Percentiles rank a stretch among this genome's conserved stretches.
Evolutionary conservation across 768 basidiomycete species (phyloP).

Genomic region (Hericium rajendrae): DNA sequence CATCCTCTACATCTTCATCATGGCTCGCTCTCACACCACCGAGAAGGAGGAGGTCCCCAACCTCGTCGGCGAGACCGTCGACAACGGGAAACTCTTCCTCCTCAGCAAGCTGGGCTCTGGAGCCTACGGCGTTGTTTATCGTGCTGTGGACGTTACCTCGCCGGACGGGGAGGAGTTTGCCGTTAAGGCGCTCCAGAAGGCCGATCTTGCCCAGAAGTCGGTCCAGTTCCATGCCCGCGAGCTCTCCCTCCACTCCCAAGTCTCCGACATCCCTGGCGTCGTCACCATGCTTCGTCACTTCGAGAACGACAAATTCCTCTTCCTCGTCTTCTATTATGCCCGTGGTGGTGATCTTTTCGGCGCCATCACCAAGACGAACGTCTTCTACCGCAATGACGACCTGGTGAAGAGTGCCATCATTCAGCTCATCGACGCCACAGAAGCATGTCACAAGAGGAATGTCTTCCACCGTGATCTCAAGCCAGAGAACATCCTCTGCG

Average conservation of each 20-base stretch:
- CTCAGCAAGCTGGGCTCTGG: not conserved
- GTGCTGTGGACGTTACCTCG: not conserved
- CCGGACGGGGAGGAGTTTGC: not conserved
- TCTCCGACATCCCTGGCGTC: conserved; percentile 5
- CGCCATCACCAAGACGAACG: conserved; percentile 24
- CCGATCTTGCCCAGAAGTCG: not conserved
- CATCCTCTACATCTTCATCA: no score
- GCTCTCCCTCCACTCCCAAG: conserved; percentile 1
- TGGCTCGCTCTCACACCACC: no score
- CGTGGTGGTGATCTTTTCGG: conserved; percentile 33
- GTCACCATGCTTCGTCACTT: conserved; percentile 4
- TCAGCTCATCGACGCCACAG: conserved; percentile 39
- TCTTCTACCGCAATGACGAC: conserved; percentile 31
- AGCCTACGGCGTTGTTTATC: conserved; percentile 1
- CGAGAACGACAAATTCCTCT: conserved; percentile 12
- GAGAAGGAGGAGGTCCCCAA: not conserved
- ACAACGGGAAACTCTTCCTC: not conserved
- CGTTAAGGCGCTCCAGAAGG: not conserved
- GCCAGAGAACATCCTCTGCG: conserved; percentile 39
- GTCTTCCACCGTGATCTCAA: conserved; percentile 46
- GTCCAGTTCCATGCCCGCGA: conserved; percentile 1
- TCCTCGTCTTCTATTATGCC: conserved; percentile 17
- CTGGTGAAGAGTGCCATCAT: conserved; percentile 37
- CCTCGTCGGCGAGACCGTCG: not conserved
- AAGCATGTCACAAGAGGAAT: conserved; percentile 34